A percentile compares a stretch with the other conserved stretches of the same genome.
These are phyloP conservation scores for Phyllosticta capitalensis DNA, from an alignment of 2,329 filamentous ascomycete genomes.

Conservation along the genomic window DNA sequence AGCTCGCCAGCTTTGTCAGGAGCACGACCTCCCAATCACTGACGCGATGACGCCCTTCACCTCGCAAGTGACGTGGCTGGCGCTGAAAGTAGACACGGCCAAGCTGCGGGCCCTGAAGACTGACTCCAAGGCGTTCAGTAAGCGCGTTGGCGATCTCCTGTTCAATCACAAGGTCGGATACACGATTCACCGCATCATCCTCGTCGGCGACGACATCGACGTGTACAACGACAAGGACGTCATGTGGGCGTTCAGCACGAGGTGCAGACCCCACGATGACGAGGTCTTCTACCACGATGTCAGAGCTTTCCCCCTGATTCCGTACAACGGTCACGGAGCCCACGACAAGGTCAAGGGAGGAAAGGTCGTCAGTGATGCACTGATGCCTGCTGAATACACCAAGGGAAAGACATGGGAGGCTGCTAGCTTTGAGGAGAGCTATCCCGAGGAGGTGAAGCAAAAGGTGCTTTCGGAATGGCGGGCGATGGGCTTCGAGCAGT, in stretches of 20 bases:
- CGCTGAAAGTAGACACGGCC: constrained; percentile 14
- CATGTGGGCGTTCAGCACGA: constrained; percentile 41
- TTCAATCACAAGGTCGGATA: constrained; percentile 36
- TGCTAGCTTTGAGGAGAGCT: constrained; percentile 26
- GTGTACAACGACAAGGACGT: constrained; percentile 38
- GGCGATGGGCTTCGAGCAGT: constrained; percentile 2
- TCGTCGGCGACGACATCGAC: constrained; percentile 44
- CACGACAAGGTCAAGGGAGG: constrained; percentile 27
- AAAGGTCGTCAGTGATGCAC: constrained; percentile 39
- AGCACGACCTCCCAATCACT: constrained; percentile 33
- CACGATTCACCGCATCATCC: constrained; percentile 35
- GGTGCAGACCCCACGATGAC: constrained; percentile 36
- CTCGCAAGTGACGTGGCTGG: constrained; percentile 41
- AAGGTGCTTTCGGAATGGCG: constrained; percentile 31
- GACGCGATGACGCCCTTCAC: constrained; percentile 39
- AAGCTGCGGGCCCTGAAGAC: constrained; percentile 11
- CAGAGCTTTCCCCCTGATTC: constrained; percentile 35
- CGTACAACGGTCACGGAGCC: constrained; percentile 39
- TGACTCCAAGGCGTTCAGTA: constrained; percentile 27
- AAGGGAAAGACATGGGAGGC: constrained; percentile 27
- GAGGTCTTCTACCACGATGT: constrained; percentile 40
- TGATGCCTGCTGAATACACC: constrained; percentile 24
- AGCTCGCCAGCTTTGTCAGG: constrained; percentile 27
- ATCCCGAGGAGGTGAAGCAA: constrained; percentile 32
- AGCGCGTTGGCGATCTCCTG: constrained; percentile 35